Conservation (phyloP, 257 asterid genomes). For the Oldenlandia corymbosa region DNA sequence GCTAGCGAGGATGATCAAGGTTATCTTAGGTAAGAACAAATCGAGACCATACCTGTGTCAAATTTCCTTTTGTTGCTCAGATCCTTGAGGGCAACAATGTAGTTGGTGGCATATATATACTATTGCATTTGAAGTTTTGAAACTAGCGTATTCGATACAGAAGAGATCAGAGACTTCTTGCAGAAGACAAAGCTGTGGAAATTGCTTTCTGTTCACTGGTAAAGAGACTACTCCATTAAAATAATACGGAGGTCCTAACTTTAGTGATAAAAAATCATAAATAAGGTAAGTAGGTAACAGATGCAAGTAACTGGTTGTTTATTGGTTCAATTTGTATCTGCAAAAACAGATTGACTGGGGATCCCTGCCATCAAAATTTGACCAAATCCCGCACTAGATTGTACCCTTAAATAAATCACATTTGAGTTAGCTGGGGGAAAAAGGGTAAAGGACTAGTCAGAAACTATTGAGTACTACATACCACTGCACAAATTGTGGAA, state of each 20-base stretch:
- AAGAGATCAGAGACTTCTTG: neutral
- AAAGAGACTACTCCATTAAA: neutral
- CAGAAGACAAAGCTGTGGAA: conserved; percentile 1
- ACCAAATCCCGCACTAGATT: too few species aligned
- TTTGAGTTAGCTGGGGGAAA: too few species aligned
- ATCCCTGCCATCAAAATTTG: neutral
- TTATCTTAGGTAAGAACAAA: neutral
- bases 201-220: neutral
- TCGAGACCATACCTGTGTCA: neutral
- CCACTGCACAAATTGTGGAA: too few species aligned
- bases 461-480: too few species aligned
- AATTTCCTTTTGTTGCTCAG: neutral
- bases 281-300: too few species aligned
- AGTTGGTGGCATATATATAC: neutral
- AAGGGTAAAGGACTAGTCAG: too few species aligned
- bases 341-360: neutral
- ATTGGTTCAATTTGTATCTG: too few species aligned
- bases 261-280: too few species aligned
- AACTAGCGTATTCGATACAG: neutral
- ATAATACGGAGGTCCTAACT: too few species aligned
- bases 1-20: neutral
- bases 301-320: neutral
- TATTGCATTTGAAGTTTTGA: too few species aligned
- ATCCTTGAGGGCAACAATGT: neutral
- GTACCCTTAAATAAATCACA: too few species aligned